Evolutionary conservation across 2,329 filamentous ascomycete species (phyloP).

Genomic region (Periconia macrospinosa): DNA sequence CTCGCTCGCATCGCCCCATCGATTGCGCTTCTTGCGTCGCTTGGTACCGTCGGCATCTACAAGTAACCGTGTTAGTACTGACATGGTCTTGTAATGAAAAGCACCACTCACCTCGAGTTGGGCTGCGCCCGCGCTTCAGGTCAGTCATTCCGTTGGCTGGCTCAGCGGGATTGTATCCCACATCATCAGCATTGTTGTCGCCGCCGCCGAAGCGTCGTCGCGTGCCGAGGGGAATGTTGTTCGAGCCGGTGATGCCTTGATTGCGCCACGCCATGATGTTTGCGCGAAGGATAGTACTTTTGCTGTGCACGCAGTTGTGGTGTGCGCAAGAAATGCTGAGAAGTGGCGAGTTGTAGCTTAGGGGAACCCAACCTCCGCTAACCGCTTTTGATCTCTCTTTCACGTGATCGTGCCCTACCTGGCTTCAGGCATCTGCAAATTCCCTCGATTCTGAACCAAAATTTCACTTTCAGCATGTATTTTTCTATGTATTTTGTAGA

Average conservation of each 20-base stretch:
- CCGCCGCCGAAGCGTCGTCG: slow-evolving; percentile 77
- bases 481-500: too few relatives aligned
- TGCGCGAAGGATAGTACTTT: slow-evolving; percentile 8
- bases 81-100: neutral
- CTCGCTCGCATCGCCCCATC: slow-evolving; percentile 95
- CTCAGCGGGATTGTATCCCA: slow-evolving; percentile 49
- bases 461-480: too few relatives aligned
- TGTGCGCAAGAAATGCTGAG: slow-evolving; percentile 5
- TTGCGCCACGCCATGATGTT: slow-evolving; percentile 66
- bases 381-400: neutral
- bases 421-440: too few relatives aligned
- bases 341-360: slow-evolving; percentile 3
- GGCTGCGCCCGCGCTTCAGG: slow-evolving; percentile 89
- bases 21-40: slow-evolving; percentile 96
- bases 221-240: slow-evolving; percentile 93
- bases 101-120: slow-evolving; percentile 69
- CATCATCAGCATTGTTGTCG: slow-evolving; percentile 52
- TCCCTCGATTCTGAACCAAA: too few relatives aligned
- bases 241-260: slow-evolving; percentile 91
- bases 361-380: neutral
- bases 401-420: neutral
- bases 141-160: slow-evolving; percentile 51
- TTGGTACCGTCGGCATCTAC: slow-evolving; percentile 70
- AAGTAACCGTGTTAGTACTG: slow-evolving; percentile 13
- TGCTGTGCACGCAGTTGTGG: slow-evolving; percentile 8